Evolutionary conservation across 495 filamentous ascomycete genomes (phyloP), one percentile per base, ranked within the genome.

Genomic region (Choiromyces venosus): DNA sequence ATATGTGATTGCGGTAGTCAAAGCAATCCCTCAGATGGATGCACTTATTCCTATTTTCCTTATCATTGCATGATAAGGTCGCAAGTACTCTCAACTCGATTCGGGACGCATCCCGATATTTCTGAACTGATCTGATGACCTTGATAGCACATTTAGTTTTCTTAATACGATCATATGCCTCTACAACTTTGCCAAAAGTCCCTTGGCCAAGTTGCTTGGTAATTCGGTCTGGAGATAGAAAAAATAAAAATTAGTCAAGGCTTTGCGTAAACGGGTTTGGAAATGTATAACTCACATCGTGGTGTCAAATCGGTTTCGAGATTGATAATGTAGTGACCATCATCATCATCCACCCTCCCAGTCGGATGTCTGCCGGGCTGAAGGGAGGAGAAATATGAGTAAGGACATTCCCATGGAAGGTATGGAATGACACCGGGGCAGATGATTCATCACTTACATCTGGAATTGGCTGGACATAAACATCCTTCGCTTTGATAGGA

Each of bases 21-120:
- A 99, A 99, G 83, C 94, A 97, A 80, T 99, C 95, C 37, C 94
- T 89, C 36, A 99, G 86, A 82, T 99, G 95, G 69, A 99, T 99
- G 84, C 95, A 99, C 73, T 95, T 91, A 83, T 99, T 99, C 61
- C 92, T 89, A 81, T 99, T 99, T 73, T 90, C 87, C 72, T 89
- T 88, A 82, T 99, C 95, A 83, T 98, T 97, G 29, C 90, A 90
- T 64, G 93, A 88, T 37, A 99, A 84, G 0, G 95, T 99, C 66
- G 92, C 92, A 21, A 99, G 84, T 8, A 99, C 95, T 67, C 95
- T 89, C 6, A 99, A 84, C 83, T 99, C 95, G 77, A 99, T 98
- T 69, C 94, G 88, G n/a, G 92, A 95, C 1, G 95, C 95, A 83
- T 99, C 95, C 65, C 95, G 90, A 78, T 99, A 99, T 77, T 99